Percentiles rank a stretch among this genome's conserved stretches.
phyloP scores from a whole-genome alignment of 192 early-diverging fungal species.

The Ambispora gerdemannii region DNA sequence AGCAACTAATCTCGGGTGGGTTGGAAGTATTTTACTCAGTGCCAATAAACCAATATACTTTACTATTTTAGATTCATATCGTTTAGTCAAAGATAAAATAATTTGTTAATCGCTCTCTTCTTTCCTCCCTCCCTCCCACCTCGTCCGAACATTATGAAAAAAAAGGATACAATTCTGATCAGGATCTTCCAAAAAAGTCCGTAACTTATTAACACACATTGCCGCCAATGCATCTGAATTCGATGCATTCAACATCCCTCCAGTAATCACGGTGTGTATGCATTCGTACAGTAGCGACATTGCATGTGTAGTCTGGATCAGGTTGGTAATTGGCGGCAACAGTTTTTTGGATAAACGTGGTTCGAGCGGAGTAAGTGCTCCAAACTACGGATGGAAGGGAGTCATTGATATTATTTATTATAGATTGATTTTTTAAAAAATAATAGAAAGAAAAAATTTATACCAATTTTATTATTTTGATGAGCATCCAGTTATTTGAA shows the following conservation, averaged over 20 bases:
- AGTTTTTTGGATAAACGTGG: constrained; percentile 91
- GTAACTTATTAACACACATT: constrained; percentile 80
- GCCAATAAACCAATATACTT: constrained; percentile 92
- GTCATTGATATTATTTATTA: neutral
- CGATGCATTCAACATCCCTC: constrained; percentile 73
- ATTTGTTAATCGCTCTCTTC: neutral
- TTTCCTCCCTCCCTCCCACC: neutral
- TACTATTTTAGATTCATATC: constrained; percentile 45
- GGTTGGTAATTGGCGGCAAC: constrained; percentile 71
- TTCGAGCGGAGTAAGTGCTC: constrained; percentile 85
- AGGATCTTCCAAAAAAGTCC: constrained; percentile 74
- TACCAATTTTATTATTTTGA: constrained; percentile 98
- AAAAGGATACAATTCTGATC: constrained; percentile 85
- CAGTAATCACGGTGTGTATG: constrained; percentile 88
- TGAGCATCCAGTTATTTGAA: constrained; percentile 99
- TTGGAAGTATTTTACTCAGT: constrained; percentile 74
- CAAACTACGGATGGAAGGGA: constrained; percentile 80
- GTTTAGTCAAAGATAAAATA: neutral
- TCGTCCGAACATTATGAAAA: too few species aligned
- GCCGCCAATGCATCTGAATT: constrained; percentile 63
- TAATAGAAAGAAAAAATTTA: constrained; percentile 28
- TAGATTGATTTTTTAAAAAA: neutral
- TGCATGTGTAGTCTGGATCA: constrained; percentile 85
- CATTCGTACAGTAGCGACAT: constrained; percentile 99
- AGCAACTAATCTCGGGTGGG: constrained; percentile 79